These are phyloP conservation scores for Epichloe aotearoae DNA, from an alignment of 2,329 filamentous ascomycete genomes.

Conservation along the genomic window DNA sequence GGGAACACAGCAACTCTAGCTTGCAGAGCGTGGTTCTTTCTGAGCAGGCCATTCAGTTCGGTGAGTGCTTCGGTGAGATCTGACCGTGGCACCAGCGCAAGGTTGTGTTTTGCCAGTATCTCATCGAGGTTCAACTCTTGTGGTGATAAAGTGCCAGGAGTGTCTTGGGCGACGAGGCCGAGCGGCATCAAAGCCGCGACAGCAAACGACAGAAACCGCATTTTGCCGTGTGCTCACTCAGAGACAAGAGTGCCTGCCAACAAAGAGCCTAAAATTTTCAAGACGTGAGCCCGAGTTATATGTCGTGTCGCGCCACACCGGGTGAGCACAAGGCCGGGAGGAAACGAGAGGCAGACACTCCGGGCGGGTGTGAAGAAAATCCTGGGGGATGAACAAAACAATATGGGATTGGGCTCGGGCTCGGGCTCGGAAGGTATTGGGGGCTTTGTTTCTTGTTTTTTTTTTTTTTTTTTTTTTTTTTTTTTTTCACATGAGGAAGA, in stretches of 20 bases:
- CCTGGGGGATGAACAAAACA: not conserved
- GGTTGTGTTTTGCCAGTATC: constrained; percentile 28
- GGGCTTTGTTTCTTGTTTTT: too few species aligned
- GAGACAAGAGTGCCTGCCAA: not conserved
- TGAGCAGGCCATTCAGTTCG: constrained; percentile 28
- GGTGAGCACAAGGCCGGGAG: not conserved
- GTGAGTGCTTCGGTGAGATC: constrained; percentile 31
- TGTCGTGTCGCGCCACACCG: not conserved
- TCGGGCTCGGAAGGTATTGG: not conserved
- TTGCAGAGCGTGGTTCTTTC: constrained; percentile 13
- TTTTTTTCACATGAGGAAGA: not conserved
- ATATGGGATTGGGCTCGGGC: constrained; percentile 2
- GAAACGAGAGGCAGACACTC: not conserved
- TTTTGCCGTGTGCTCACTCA: constrained; percentile 9
- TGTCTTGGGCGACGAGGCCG: constrained; percentile 18
- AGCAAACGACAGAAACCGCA: constrained; percentile 25
- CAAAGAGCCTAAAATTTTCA: not conserved
- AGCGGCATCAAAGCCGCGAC: constrained; percentile 21
- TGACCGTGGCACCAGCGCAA: constrained; percentile 30
- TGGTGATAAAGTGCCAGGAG: constrained; percentile 11
- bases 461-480: not conserved
- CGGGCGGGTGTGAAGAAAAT: not conserved
- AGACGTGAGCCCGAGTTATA: not conserved
- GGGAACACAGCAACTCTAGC: constrained; percentile 1
- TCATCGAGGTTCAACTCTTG: constrained; percentile 26